These are phyloP conservation scores for Linnemannia schmuckeri DNA, from an alignment of 192 early-diverging fungal species.

Conservation along the genomic window DNA sequence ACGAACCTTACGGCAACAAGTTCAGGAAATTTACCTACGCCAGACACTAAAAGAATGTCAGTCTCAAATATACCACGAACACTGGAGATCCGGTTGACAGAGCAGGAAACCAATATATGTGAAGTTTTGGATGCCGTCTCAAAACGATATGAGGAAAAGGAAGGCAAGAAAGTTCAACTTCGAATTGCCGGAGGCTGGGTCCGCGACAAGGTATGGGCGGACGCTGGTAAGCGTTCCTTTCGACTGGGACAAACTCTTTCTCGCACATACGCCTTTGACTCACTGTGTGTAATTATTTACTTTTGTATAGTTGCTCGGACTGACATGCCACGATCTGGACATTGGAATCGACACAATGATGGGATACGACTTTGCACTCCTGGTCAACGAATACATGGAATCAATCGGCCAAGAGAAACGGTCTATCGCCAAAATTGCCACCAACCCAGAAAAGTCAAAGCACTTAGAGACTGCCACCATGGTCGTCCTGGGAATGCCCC, in stretches of 20 bases:
- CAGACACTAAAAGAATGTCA: background rate
- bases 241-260: background rate
- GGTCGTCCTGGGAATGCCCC: conserved; percentile 77
- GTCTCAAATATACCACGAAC: background rate
- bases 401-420: conserved; percentile 48
- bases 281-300: background rate
- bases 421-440: conserved; percentile 85
- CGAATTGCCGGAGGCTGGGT: conserved; percentile 99
- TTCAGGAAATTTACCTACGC: background rate
- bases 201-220: conserved; percentile 86
- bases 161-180: conserved; percentile 70
- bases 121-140: conserved; percentile 73
- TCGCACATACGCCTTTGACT: background rate
- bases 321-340: conserved; percentile 91
- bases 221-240: background rate
- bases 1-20: background rate
- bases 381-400: conserved; percentile 76
- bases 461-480: conserved; percentile 98
- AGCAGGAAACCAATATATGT: conserved; percentile 77
- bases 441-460: conserved; percentile 96
- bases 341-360: conserved; percentile 94
- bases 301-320: conserved; percentile 79
- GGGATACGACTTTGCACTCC: conserved; percentile 90
- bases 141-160: conserved; percentile 59
- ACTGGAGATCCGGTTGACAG: conserved; percentile 66